Evolutionary conservation across 1,284 basidiomycete genomes (phyloP).

Genomic region (Omphalotus olearius): DNA sequence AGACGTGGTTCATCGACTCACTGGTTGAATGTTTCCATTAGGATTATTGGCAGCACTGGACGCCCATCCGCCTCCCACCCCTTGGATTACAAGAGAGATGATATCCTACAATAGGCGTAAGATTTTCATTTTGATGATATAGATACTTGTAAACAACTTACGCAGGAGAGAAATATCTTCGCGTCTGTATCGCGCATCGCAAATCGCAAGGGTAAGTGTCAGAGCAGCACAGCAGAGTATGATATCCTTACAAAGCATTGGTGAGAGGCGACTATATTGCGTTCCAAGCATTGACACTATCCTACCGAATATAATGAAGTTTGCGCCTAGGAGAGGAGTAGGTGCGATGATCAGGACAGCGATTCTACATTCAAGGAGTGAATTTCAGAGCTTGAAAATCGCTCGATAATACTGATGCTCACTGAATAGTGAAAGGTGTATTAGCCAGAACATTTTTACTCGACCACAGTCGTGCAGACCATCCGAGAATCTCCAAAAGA

Average conservation of each 20-base stretch:
- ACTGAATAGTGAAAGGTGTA: slow-evolving; percentile 34
- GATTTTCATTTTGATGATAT: not conserved
- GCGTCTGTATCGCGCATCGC: slow-evolving; percentile 25
- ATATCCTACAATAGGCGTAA: slow-evolving; percentile 22
- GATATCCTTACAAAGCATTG: slow-evolving; percentile 23
- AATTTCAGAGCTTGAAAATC: not conserved
- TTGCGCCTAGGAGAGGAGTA: slow-evolving; percentile 44
- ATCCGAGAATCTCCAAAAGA: slow-evolving; percentile 48
- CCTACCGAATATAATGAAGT: slow-evolving; percentile 45
- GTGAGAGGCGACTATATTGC: slow-evolving; percentile 34
- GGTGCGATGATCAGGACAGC: slow-evolving; percentile 39
- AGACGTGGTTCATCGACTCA: no score
- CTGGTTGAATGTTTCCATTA: slow-evolving; percentile 6
- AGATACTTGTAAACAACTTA: slow-evolving; percentile 1
- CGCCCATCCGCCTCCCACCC: slow-evolving; percentile 36
- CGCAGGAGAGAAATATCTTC: slow-evolving; percentile 30
- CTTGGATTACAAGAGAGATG: slow-evolving; percentile 38
- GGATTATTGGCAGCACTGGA: slow-evolving; percentile 19
- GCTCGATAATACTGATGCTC: not conserved
- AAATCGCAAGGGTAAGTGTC: not conserved
- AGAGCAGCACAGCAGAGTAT: not conserved
- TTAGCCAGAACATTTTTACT: slow-evolving; percentile 20
- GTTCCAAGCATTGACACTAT: slow-evolving; percentile 37
- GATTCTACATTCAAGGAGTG: slow-evolving; percentile 26
- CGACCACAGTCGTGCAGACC: slow-evolving; percentile 37